Percentiles rank a stretch among this genome's conserved stretches.
phyloP scores from a whole-genome alignment of 257 asterid species.

The Forsythia viridissima region DNA sequence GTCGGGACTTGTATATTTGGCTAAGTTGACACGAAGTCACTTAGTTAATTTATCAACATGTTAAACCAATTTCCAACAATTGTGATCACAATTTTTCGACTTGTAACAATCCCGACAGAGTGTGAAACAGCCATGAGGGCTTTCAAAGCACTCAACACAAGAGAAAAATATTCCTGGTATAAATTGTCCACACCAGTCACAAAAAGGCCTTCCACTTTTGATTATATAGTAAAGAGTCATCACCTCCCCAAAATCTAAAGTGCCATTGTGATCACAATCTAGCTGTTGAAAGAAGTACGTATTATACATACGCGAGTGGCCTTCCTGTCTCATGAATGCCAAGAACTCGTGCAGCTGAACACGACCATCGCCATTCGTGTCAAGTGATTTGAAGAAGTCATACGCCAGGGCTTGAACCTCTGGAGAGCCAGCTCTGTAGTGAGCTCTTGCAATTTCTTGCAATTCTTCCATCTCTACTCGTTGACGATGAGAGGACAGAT shows the following conservation, averaged over 20 bases:
- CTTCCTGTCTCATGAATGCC: constrained; percentile 28
- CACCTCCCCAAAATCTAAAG: constrained; percentile 32
- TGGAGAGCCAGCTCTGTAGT: constrained; percentile 28
- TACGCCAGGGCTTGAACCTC: constrained; percentile 27
- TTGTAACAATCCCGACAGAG: not conserved
- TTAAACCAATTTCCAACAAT: no score
- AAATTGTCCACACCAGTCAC: constrained; percentile 15
- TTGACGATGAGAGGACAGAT: not conserved
- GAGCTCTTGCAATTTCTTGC: constrained; percentile 30
- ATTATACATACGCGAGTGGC: constrained; percentile 26
- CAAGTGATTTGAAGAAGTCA: constrained; percentile 24
- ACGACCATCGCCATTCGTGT: constrained; percentile 21
- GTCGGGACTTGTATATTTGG: no score
- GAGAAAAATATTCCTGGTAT: constrained; percentile 29
- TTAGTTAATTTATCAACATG: no score
- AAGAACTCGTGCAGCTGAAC: constrained; percentile 25
- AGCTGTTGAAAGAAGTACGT: constrained; percentile 25
- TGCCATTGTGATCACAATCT: constrained; percentile 27
- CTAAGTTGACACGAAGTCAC: no score
- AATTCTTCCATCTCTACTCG: constrained; percentile 22
- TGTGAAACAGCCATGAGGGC: not conserved
- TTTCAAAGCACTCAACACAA: constrained; percentile 28
- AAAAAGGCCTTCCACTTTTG: constrained; percentile 36
- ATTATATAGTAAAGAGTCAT: constrained; percentile 32
- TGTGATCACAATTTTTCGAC: not conserved